Percentiles rank a stretch among this genome's conserved stretches.
phyloP scores from a whole-genome alignment of 1,284 basidiomycete species.

The Marasmius tenuissimus region DNA sequence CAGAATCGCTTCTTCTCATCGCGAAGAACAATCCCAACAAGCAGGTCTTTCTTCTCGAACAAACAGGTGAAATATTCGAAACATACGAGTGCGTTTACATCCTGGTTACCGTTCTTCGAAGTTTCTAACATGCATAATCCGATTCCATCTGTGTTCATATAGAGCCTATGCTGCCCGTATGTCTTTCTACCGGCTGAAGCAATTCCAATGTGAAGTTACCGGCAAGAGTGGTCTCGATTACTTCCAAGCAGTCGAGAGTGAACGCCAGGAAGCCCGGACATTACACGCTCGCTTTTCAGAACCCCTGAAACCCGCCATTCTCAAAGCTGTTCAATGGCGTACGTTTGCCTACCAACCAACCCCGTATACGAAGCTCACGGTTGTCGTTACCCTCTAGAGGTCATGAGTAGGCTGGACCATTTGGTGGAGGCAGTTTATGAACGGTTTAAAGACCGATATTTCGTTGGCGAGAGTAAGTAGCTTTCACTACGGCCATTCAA shows the following conservation, averaged over 20 bases:
- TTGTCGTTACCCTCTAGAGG: slow-evolving; percentile 56
- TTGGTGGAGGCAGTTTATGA: slow-evolving; percentile 94
- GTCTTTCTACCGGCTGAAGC: slow-evolving; percentile 90
- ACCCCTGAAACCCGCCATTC: slow-evolving; percentile 87
- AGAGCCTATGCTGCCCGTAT: slow-evolving; percentile 90
- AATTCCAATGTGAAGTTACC: slow-evolving; percentile 94
- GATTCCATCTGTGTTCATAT: slow-evolving; percentile 20
- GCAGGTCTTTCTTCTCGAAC: slow-evolving; percentile 86
- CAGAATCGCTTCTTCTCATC: slow-evolving; percentile 62
- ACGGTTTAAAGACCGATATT: slow-evolving; percentile 94
- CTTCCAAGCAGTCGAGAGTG: slow-evolving; percentile 91
- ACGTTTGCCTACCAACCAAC: slow-evolving; percentile 38
- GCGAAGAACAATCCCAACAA: slow-evolving; percentile 62
- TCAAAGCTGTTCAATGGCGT: slow-evolving; percentile 96
- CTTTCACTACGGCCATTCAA: slow-evolving; percentile 9
- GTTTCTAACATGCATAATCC: slow-evolving; percentile 23
- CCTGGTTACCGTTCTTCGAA: slow-evolving; percentile 7
- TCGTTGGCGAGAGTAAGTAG: slow-evolving; percentile 81
- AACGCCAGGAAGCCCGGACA: slow-evolving; percentile 83
- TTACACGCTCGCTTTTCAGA: slow-evolving; percentile 92
- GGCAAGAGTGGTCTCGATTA: slow-evolving; percentile 93
- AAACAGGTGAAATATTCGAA: slow-evolving; percentile 95
- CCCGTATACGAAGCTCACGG: slow-evolving; percentile 13
- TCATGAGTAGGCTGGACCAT: slow-evolving; percentile 93
- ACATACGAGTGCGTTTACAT: slow-evolving; percentile 79